Percentiles rank a stretch among this genome's conserved stretches.
Evolutionary conservation across 164 flowering plant species (phyloP).

Genomic region (Umbellularia californica): DNA sequence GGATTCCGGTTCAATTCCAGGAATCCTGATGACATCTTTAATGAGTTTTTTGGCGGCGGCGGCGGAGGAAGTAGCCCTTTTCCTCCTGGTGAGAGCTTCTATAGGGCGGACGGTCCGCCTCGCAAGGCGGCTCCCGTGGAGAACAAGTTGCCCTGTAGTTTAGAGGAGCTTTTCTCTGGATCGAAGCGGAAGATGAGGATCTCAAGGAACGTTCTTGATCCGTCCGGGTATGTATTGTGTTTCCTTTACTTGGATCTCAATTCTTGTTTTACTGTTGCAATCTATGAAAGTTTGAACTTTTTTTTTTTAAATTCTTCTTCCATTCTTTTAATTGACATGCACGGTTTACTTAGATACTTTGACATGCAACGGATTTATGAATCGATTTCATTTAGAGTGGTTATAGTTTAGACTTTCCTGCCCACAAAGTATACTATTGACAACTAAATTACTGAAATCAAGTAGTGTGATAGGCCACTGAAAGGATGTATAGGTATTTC

Average conservation of each 20-base stretch:
- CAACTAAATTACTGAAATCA: too few relatives aligned
- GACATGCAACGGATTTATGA: too few relatives aligned
- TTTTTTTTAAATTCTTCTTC: too few relatives aligned
- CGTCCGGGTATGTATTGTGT: conserved; percentile 19
- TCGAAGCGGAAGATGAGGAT: conserved; percentile 63
- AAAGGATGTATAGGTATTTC: too few relatives aligned
- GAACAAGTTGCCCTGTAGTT: conserved; percentile 45
- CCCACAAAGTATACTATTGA: too few relatives aligned
- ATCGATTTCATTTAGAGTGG: too few relatives aligned
- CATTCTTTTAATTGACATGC: background rate
- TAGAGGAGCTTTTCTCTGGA: conserved; percentile 56
- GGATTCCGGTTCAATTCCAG: conserved; percentile 15
- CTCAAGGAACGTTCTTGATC: conserved; percentile 34
- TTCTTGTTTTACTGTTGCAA: background rate
- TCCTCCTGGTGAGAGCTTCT: background rate
- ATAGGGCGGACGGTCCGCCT: conserved; percentile 5
- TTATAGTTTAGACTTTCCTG: too few relatives aligned
- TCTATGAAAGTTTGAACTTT: too few relatives aligned
- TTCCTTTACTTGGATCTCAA: background rate
- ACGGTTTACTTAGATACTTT: background rate
- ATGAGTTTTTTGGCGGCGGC: conserved; percentile 52
- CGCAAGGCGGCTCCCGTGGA: conserved; percentile 49
- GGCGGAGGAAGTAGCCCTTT: conserved; percentile 8
- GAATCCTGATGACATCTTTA: conserved; percentile 49
- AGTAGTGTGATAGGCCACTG: too few relatives aligned